These are phyloP conservation scores for Sporothrix globosa DNA, from an alignment of 2,329 filamentous ascomycete species.

Conservation along the genomic window DNA sequence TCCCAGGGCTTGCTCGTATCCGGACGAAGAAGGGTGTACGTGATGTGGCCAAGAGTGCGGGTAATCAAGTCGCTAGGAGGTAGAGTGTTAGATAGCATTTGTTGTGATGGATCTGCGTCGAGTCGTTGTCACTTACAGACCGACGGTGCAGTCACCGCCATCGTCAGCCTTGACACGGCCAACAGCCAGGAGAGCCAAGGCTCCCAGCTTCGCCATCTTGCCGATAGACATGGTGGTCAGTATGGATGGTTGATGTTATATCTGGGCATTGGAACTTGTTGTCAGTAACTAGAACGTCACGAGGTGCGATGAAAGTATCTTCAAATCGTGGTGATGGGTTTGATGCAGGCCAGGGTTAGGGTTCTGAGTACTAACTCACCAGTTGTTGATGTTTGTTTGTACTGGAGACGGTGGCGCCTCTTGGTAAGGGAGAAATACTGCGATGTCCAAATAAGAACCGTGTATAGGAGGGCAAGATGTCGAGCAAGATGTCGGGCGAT, in stretches of 20 bases:
- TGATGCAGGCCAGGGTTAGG: too few relatives aligned
- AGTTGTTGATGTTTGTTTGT: slow-evolving; percentile 3
- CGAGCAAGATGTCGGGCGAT: not conserved
- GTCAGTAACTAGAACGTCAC: not conserved
- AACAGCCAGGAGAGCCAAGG: not conserved
- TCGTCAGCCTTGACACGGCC: not conserved
- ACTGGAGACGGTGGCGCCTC: not conserved
- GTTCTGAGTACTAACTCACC: not conserved
- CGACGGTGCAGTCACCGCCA: not conserved
- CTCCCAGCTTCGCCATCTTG: slow-evolving; percentile 9
- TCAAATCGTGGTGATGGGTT: not conserved
- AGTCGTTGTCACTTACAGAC: not conserved
- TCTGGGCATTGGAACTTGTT: not conserved
- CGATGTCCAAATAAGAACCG: too few relatives aligned
- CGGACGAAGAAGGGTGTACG: slow-evolving; percentile 13
- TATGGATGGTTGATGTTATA: not conserved
- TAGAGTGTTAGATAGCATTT: not conserved
- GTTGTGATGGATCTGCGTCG: not conserved
- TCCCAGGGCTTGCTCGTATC: slow-evolving; percentile 2
- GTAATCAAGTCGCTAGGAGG: slow-evolving; percentile 1
- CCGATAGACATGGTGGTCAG: not conserved
- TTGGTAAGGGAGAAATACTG: not conserved
- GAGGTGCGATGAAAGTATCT: too few relatives aligned
- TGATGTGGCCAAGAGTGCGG: slow-evolving; percentile 9
- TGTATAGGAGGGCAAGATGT: not conserved